Evolutionary conservation across 345 rosid genomes (phyloP).

Genomic region (Eucalyptus polybractea): DNA sequence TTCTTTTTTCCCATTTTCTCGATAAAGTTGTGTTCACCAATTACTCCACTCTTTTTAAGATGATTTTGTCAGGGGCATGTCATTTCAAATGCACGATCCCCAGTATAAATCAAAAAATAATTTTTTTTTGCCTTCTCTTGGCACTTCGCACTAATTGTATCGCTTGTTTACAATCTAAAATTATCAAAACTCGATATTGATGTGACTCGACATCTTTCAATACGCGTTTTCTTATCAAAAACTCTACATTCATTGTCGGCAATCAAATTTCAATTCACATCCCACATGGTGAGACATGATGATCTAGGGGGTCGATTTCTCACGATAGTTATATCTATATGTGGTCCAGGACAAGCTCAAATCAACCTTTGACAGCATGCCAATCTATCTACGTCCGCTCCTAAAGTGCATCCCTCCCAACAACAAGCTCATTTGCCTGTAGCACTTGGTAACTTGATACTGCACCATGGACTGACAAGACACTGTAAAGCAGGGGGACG

Average conservation of each 20-base stretch:
- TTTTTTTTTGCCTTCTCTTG: background rate
- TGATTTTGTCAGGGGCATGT: background rate
- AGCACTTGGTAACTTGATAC: background rate
- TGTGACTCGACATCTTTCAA: background rate
- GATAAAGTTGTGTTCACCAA: background rate
- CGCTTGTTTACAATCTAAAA: fast-evolving
- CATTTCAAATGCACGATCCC: background rate
- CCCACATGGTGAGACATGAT: background rate
- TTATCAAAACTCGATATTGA: fast-evolving
- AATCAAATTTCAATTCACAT: background rate
- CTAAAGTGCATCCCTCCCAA: background rate
- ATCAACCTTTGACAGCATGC: background rate
- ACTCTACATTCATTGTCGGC: background rate
- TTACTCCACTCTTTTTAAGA: background rate
- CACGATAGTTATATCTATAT: background rate
- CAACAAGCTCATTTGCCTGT: background rate
- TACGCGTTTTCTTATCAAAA: background rate
- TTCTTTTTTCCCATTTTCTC: background rate
- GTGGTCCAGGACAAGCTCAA: background rate
- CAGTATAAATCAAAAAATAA: background rate
- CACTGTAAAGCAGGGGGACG: background rate
- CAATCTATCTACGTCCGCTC: background rate
- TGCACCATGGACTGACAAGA: background rate
- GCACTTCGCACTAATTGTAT: fast-evolving
- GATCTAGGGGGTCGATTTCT: background rate